Evolutionary conservation across 495 filamentous ascomycete genomes (phyloP).

Genomic region (Xylaria telfairii): DNA sequence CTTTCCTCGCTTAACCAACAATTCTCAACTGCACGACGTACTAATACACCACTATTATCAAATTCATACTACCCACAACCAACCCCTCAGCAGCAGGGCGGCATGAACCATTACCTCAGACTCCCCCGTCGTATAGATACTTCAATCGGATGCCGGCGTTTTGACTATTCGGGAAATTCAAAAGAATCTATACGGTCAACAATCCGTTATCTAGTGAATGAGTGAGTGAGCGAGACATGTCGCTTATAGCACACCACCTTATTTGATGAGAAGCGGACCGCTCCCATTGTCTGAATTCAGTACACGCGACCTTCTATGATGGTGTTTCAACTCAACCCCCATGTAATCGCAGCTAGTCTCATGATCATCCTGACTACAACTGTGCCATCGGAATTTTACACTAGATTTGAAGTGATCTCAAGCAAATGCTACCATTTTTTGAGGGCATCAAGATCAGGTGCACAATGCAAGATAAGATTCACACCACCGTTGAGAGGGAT

Average conservation of each 20-base stretch:
- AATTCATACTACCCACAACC: background rate
- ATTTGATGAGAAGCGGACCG: background rate
- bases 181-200: background rate
- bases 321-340: background rate
- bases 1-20: slow-evolving; percentile 3
- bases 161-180: slow-evolving; percentile 6
- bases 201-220: background rate
- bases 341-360: background rate
- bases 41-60: background rate
- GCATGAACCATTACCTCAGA: background rate
- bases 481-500: background rate
- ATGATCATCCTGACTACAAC: background rate
- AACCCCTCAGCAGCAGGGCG: background rate
- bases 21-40: background rate
- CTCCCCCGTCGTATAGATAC: background rate
- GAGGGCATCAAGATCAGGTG: background rate
- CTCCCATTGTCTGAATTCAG: background rate
- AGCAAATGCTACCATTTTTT: background rate
- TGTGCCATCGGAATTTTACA: background rate
- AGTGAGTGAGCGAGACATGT: background rate
- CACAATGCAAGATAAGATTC: background rate
- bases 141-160: slow-evolving; percentile 11
- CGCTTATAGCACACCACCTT: background rate
- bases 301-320: slow-evolving; percentile 12
- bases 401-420: background rate